A percentile compares a stretch with the other conserved stretches of the same genome.
phyloP scores from a whole-genome alignment of 225 moss, liverwort and hornwort genomes.

The Antitrichia curtipendula region DNA sequence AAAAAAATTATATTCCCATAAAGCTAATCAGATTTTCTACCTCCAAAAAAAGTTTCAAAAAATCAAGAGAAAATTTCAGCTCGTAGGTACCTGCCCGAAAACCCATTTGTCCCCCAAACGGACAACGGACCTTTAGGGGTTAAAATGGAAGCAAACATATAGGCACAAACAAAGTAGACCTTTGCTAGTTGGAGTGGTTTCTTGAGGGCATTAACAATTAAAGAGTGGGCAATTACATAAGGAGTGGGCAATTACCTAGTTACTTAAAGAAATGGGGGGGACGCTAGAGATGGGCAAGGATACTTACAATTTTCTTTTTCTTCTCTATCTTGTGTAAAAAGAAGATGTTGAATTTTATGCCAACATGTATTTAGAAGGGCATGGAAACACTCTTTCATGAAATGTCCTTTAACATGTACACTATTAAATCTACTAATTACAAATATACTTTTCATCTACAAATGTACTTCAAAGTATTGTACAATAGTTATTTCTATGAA shows the following conservation, averaged over 20 bases:
- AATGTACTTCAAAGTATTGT: background rate
- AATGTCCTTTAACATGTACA: background rate
- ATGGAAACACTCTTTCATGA: background rate
- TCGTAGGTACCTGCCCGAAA: too few relatives aligned
- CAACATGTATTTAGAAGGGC: rapidly evolving
- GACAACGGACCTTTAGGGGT: too few relatives aligned
- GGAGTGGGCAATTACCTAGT: too few relatives aligned
- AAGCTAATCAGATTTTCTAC: too few relatives aligned
- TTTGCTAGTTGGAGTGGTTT: background rate
- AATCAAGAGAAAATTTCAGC: too few relatives aligned
- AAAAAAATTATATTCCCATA: too few relatives aligned
- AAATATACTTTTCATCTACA: rapidly evolving
- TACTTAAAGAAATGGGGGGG: background rate
- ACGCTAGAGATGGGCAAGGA: background rate
- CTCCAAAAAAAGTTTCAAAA: too few relatives aligned
- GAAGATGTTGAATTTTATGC: background rate
- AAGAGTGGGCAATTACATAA: too few relatives aligned
- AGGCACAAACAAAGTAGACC: rapidly evolving
- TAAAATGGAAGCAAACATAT: background rate
- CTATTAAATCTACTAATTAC: background rate
- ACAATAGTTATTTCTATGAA: background rate
- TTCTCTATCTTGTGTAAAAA: background rate
- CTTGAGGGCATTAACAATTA: rapidly evolving
- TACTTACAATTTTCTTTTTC: rapidly evolving
- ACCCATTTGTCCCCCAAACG: too few relatives aligned